Percentiles rank a stretch among this genome's conserved stretches.
phyloP scores from a whole-genome alignment of 73 alveolate species.

The Tetrahymena elliotti region DNA sequence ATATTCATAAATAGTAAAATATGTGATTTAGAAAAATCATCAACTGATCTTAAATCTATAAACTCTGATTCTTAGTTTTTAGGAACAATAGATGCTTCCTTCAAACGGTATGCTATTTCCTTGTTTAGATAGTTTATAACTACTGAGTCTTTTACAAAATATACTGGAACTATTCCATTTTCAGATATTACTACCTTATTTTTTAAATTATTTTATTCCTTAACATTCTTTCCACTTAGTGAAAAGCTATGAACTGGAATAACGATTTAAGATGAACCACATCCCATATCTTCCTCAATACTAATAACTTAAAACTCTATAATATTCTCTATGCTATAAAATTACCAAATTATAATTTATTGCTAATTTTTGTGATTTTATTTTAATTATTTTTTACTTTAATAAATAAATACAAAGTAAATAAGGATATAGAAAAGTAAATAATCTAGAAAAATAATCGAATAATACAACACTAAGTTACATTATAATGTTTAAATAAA shows the following conservation, averaged over 20 bases:
- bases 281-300: background rate
- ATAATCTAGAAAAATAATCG: background rate
- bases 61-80: background rate
- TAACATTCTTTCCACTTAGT: background rate
- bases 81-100: background rate
- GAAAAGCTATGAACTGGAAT: background rate
- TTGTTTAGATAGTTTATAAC: background rate
- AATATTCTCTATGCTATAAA: too few relatives aligned
- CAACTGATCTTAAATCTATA: background rate
- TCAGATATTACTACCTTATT: background rate
- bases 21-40: background rate
- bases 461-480: background rate
- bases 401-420: too few relatives aligned
- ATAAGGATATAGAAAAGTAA: background rate
- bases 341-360: too few relatives aligned
- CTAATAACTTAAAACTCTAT: background rate
- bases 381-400: background rate
- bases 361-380: background rate
- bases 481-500: too few relatives aligned
- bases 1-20: background rate
- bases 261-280: background rate
- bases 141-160: background rate
- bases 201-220: background rate
- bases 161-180: background rate
- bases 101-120: background rate